These are phyloP conservation scores for Balansia obtecta DNA, from an alignment of 2,329 filamentous ascomycete species.

Conservation along the genomic window DNA sequence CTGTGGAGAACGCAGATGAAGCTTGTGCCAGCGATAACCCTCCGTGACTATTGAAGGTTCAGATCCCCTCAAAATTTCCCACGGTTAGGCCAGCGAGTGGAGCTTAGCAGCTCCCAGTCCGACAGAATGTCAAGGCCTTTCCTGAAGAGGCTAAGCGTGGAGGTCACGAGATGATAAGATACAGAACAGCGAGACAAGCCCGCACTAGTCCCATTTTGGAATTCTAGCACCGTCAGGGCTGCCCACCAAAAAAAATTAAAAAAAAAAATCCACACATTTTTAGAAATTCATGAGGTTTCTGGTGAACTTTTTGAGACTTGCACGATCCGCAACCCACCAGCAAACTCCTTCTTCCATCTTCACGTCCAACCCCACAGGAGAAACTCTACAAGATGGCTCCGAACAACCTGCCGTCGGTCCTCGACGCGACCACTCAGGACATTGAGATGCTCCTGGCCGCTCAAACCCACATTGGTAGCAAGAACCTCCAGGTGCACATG, in stretches of 20 bases:
- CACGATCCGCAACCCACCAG: conserved; percentile 12
- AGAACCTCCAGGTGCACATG: conserved; percentile 99
- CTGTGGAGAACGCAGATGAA: conserved; percentile 12
- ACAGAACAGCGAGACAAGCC: not conserved
- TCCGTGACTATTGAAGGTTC: not conserved
- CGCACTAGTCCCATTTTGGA: conserved; percentile 11
- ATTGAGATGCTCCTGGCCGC: conserved; percentile 99
- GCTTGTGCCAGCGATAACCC: not conserved
- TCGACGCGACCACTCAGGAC: conserved; percentile 96
- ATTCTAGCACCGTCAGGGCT: conserved; percentile 22
- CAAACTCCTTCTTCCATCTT: conserved; percentile 17
- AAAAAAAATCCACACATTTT: conserved; percentile 23
- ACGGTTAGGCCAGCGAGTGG: not conserved
- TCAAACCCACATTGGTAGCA: conserved; percentile 91
- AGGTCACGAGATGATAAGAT: conserved; percentile 19
- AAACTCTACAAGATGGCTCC: conserved; percentile 74
- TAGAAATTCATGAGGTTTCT: conserved; percentile 20
- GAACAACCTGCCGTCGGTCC: conserved; percentile 82
- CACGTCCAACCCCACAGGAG: conserved; percentile 21
- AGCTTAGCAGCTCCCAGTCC: not conserved
- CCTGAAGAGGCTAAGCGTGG: conserved; percentile 12
- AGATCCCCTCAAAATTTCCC: conserved; percentile 23
- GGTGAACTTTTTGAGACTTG: conserved; percentile 31
- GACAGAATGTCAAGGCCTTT: not conserved
- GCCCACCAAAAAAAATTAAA: conserved; percentile 18